Evolutionary conservation across 768 basidiomycete genomes (phyloP).

Genomic region (Phylloporus sp.): DNA sequence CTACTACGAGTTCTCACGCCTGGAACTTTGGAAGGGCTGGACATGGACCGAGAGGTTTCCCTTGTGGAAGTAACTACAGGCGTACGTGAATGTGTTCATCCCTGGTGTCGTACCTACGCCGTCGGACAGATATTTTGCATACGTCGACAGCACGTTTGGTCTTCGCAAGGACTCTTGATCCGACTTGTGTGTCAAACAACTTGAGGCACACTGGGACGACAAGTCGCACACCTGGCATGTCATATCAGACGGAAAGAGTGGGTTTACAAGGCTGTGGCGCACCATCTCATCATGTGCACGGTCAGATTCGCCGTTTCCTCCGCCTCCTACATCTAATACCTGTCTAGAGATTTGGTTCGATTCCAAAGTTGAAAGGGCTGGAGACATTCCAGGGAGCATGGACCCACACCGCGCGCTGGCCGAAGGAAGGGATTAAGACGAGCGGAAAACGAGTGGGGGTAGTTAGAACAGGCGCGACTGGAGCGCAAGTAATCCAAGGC

Average conservation of each 20-base stretch:
- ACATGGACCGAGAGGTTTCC: conserved; percentile 14
- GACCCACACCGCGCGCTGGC: conserved; percentile 12
- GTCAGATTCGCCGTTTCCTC: too few species aligned
- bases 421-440: conserved; percentile 6
- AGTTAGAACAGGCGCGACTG: conserved; percentile 14
- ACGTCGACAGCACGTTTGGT: conserved; percentile 9
- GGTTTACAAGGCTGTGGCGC: not conserved
- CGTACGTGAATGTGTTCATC: too few species aligned
- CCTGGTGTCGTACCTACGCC: too few species aligned
- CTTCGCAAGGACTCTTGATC: conserved; percentile 11
- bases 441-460: conserved; percentile 8
- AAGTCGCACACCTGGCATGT: conserved; percentile 10
- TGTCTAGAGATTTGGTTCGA: not conserved
- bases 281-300: conserved; percentile 7
- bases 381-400: conserved; percentile 7
- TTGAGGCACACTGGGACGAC: conserved; percentile 16
- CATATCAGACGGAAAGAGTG: conserved; percentile 1
- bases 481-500: conserved; percentile 12
- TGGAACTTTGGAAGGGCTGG: conserved; percentile 14
- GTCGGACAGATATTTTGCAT: conserved; percentile 1
- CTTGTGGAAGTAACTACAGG: conserved; percentile 4
- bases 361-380: conserved; percentile 11
- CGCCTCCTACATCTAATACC: too few species aligned
- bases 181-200: conserved; percentile 8
- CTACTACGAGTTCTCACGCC: conserved; percentile 8